Evolutionary conservation across 1,284 basidiomycete species (phyloP).

Genomic region (Ganoderma lucidum): DNA sequence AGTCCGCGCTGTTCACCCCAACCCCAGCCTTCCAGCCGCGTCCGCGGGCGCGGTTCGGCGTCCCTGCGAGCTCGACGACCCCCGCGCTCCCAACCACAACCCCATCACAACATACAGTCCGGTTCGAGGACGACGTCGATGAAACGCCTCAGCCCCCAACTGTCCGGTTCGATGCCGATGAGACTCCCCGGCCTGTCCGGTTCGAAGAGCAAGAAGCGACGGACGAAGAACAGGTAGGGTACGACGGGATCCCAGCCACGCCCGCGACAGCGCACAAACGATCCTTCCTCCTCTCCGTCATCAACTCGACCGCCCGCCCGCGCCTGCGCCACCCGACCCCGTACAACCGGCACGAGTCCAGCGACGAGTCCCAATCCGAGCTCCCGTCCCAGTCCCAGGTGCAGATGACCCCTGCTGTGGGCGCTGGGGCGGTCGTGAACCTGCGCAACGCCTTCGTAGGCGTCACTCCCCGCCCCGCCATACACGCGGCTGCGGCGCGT

Average conservation of each 20-base stretch:
- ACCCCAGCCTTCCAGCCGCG: conserved; percentile 68
- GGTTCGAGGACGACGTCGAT: conserved; percentile 19
- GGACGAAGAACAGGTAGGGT: conserved; percentile 21
- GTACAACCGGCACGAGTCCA: conserved; percentile 53
- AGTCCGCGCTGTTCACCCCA: conserved; percentile 57
- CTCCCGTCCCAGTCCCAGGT: conserved; percentile 10
- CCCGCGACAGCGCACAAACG: conserved; percentile 68
- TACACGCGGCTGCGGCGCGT: conserved; percentile 20
- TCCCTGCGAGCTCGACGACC: conserved; percentile 42
- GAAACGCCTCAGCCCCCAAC: conserved; percentile 1
- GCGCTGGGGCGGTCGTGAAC: conserved; percentile 36
- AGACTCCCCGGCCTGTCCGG: conserved; percentile 32
- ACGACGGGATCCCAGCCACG: conserved; percentile 52
- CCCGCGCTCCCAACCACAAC: conserved; percentile 28
- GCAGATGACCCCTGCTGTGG: conserved; percentile 10
- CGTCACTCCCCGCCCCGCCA: conserved; percentile 63
- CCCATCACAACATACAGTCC: conserved; percentile 36
- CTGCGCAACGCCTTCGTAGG: conserved; percentile 63
- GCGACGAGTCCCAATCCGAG: conserved; percentile 28
- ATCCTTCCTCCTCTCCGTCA: conserved; percentile 80
- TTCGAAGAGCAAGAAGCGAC: conserved; percentile 13
- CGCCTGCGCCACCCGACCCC: conserved; percentile 71
- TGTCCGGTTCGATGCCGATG: conserved; percentile 24
- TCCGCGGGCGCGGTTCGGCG: conserved; percentile 65
- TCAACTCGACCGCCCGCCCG: conserved; percentile 80